Evolutionary conservation across 768 basidiomycete genomes (phyloP).

Genomic region (Suillus ampliporus): DNA sequence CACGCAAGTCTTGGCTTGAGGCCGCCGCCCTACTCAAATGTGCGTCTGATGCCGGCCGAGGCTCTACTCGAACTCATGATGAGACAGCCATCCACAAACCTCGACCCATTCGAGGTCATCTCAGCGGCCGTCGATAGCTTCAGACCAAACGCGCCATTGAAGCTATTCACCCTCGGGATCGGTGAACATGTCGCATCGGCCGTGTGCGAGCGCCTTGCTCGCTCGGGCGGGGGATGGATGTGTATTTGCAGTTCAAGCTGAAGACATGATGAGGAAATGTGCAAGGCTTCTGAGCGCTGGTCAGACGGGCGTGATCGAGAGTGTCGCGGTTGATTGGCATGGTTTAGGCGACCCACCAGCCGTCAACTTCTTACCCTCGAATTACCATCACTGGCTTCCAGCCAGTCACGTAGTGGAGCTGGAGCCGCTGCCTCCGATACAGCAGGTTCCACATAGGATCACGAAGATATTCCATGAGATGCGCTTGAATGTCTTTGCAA

Average conservation of each 20-base stretch:
- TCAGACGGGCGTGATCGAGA: conserved; percentile 48
- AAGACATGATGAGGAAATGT: conserved; percentile 54
- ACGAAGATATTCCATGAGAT: conserved; percentile 37
- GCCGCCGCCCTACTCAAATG: background rate
- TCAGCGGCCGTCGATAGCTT: conserved; percentile 39
- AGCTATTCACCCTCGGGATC: conserved; percentile 64
- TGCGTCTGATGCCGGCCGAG: conserved; percentile 12
- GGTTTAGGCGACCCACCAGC: conserved; percentile 19
- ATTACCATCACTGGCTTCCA: conserved; percentile 26
- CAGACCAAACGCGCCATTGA: conserved; percentile 39
- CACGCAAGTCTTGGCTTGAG: background rate
- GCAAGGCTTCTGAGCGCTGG: conserved; percentile 57
- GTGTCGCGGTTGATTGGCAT: conserved; percentile 56
- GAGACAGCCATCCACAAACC: conserved; percentile 19
- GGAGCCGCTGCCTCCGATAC: conserved; percentile 40
- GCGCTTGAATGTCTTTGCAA: conserved; percentile 40
- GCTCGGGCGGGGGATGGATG: conserved; percentile 56
- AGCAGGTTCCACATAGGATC: conserved; percentile 39
- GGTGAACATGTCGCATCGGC: conserved; percentile 55
- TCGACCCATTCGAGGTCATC: conserved; percentile 25
- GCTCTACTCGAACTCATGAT: background rate
- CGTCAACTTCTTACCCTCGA: conserved; percentile 3
- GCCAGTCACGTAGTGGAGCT: conserved; percentile 26
- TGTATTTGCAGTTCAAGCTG: conserved; percentile 50
- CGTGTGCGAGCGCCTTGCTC: conserved; percentile 58